Evolutionary conservation across 2,329 filamentous ascomycete species (phyloP), one percentile per base, ranked within the genome.

Genomic region (Apiospora malaysiana): DNA sequence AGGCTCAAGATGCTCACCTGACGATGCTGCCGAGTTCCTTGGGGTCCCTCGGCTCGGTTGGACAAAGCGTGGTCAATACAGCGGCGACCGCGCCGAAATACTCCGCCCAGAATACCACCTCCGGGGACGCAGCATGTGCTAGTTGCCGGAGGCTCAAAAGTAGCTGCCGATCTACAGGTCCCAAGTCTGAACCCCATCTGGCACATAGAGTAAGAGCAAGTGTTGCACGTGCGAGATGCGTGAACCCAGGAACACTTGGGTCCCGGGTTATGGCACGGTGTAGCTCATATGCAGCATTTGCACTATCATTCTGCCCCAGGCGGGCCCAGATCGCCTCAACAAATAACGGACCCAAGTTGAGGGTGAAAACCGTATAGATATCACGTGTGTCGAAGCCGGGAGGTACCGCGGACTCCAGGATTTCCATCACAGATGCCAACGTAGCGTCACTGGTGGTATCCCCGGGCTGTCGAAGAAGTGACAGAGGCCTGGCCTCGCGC

Each of bases 141-240:
- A 89, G 77, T 21, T 75, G 78, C 45, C 80, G 80, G n/a, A 89
- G 78, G 7, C 82, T 82, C 4, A 76, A 74, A 71, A 84, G 81
- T 16, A 88, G 78, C 65, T 81, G 78, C 18, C 77, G 76, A 72
- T 91, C 88, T 0, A 82, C 78, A 1, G 85, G 84, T 0, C 84
- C 84, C 4, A 90, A 77, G 66, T 88, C 87, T 2, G 89, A 90
- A 23, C 90, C 92, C 90, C 94, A 97, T 74, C 94, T 86, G 65
- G 92, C 90, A 75, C 90, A 94, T 1, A 93, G 84, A 0, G 92
- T 87, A 4, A 97, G 83, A 0, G 90, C 93, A 3, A 97, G 84
- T 2, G 93, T 80, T 0, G 93, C 92, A 16, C 94, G 88, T 68
- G 90, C 87, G 63, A 90, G 80, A 78, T 98, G 94, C 1, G 90